Evolutionary conservation across 2,329 filamentous ascomycete genomes (phyloP).

Genomic region (Ophiostoma perfectum): DNA sequence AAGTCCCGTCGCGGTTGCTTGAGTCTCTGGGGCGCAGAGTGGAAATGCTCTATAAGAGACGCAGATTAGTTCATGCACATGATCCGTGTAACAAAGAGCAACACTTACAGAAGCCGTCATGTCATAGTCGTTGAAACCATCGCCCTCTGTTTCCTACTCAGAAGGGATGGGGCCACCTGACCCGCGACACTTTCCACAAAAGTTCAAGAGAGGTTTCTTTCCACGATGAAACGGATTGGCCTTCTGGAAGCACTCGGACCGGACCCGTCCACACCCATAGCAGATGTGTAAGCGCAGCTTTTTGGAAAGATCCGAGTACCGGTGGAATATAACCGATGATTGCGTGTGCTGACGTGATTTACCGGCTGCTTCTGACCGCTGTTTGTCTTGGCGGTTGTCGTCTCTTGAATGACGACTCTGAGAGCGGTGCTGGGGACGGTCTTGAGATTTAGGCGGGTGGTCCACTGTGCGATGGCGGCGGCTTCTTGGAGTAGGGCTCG

Average conservation of each 20-base stretch:
- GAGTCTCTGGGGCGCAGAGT: background rate
- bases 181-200: slow-evolving; percentile 35
- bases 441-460: background rate
- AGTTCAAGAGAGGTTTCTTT: slow-evolving; percentile 33
- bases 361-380: background rate
- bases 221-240: slow-evolving; percentile 33
- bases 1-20: background rate
- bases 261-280: slow-evolving; percentile 38
- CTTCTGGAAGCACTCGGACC: slow-evolving; percentile 39
- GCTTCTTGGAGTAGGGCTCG: background rate
- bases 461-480: background rate
- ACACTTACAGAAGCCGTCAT: background rate
- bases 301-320: slow-evolving; percentile 8
- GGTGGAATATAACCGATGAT: background rate
- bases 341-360: background rate
- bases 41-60: background rate
- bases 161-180: background rate
- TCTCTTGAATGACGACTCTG: background rate
- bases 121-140: background rate
- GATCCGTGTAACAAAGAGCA: too few relatives aligned
- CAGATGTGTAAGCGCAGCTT: slow-evolving; percentile 36
- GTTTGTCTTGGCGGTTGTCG: background rate
- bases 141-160: background rate
- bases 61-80: too few relatives aligned
- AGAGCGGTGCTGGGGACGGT: background rate